Evolutionary conservation across 1,284 basidiomycete species (phyloP), one percentile per base, ranked within the genome.

Genomic region (Schizophyllum amplum): DNA sequence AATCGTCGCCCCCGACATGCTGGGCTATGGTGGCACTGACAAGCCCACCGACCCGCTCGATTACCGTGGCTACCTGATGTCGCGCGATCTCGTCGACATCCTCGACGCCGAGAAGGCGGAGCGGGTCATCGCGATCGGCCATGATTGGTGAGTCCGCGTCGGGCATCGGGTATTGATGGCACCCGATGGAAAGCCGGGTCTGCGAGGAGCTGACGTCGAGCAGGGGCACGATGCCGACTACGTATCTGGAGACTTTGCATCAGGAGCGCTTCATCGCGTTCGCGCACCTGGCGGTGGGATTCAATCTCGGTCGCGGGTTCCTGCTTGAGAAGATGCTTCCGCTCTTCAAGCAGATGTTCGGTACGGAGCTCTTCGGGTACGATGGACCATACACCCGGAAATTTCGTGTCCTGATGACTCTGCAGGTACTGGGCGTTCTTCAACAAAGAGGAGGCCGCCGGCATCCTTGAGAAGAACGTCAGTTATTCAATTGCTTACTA

Each of bases 11-110:
- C 81, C 79, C 5, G 79, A 82, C 65, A 72, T 78, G 68, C 72
- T 82, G n/a, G 81, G 80, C 4, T 82, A 81, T 55, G 79, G 78
- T 15, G 74, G 71, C 1, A 80, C 79, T 7, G 74, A 75, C 62
- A 81, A 79, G 60, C 81, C 81, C 1, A 63, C 63, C 0, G 72
- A 77, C 47, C 63, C 72, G 4, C 64, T 63, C 20, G 58, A 62
- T 6, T 83, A 81, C 65, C 67, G 65, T 13, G 64, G 67, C 2
- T 76, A 69, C 55, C 64, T 66, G n/a, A 65, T 78, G 24, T 69
- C 69, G 25, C 66, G 72, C 20, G 79, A 82, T 62, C 55, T 81
- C 15, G 62, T 78, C 17, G 78, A 78, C 33, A 70, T 80, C 46
- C 60, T 81, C 53, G 72, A 80, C 58, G 66, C 65, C 2, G 76